These are phyloP conservation scores for Dactylorhiza incarnata DNA, from an alignment of 106 monocot species.

Conservation along the genomic window DNA sequence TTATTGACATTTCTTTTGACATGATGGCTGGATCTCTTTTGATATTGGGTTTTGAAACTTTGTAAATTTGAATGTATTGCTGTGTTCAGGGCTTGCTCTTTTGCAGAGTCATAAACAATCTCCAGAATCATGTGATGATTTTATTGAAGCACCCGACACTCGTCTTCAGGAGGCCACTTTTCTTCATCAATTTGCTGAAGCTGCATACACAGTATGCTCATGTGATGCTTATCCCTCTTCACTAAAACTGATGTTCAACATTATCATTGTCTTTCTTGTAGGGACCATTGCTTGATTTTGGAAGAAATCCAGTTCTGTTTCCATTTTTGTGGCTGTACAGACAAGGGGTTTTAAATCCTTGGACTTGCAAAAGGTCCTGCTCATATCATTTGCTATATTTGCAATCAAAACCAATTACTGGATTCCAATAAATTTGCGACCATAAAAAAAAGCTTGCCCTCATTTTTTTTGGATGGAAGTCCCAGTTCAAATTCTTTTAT, in stretches of 20 bases:
- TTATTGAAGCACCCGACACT: conserved; percentile 48
- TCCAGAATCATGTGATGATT: conserved; percentile 26
- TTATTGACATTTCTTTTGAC: background rate
- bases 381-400: no score
- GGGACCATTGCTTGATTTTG: conserved; percentile 97
- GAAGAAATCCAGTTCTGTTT: conserved; percentile 88
- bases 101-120: conserved; percentile 52
- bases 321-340: conserved; percentile 88
- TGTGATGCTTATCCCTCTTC: conserved; percentile 1
- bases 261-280: conserved; percentile 24
- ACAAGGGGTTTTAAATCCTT: conserved; percentile 89
- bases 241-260: background rate
- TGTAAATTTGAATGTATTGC: background rate
- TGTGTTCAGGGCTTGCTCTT: conserved; percentile 71
- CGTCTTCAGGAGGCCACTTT: conserved; percentile 57
- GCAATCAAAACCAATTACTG: no score
- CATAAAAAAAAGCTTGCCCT: no score
- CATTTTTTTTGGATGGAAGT: no score
- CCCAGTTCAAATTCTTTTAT: no score
- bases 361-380: conserved; percentile 65
- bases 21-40: background rate
- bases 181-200: conserved; percentile 91
- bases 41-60: background rate
- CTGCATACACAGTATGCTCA: conserved; percentile 77
- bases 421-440: no score